Base-by-base conservation (phyloP, 306 rosid genomes). In the Rubus idaeus region DNA sequence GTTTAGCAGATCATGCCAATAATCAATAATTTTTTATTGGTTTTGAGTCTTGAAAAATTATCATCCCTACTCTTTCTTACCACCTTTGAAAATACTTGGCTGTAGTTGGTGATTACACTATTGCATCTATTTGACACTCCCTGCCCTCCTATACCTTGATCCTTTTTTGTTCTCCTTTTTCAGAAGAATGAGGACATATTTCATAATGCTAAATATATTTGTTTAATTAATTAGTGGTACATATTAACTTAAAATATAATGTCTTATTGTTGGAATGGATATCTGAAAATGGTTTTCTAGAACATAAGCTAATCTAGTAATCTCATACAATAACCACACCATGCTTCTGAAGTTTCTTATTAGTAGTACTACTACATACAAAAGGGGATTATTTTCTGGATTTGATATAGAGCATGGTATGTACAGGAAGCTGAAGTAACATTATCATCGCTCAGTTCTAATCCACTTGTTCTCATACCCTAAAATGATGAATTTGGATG, bases 401-500 rank as follows among this genome's bases (percentile, higher is more conserved):
- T 46, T 61, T 21, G 30, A 30, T 46, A 61, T 6, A 46, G 61
- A 47, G 5, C 50, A 56, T 62, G 62, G 50, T 49, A 49, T 8
- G 60, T 6, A 9, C 60, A 63, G n/a, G 71, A 62, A 47, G 71
- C 50, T 30, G 11, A 49, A 10, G 52, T 37, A 6, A 10, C 47
- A 50, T 50, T 23, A 62, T 39, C 3, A 13, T 37, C 26, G 21
- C 4, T 37, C 9, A 10, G 2, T 30, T 14, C 45, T 21, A 5
- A 10, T 12, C 61, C 23, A n/a, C 14, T 71, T 26, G 42, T 18
- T 71, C 58, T 41, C 26, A 63, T 30, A 51, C 4, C 39, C 77
- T 26, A 58, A 75, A 70, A 66, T 77, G 75, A 30, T 37, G 39
- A 11, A 88, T 83, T 58, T 84, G 89, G 73, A 90, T 41, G 66